Conservation (phyloP, 129 eudicot species). For the Tagetes patula region DNA sequence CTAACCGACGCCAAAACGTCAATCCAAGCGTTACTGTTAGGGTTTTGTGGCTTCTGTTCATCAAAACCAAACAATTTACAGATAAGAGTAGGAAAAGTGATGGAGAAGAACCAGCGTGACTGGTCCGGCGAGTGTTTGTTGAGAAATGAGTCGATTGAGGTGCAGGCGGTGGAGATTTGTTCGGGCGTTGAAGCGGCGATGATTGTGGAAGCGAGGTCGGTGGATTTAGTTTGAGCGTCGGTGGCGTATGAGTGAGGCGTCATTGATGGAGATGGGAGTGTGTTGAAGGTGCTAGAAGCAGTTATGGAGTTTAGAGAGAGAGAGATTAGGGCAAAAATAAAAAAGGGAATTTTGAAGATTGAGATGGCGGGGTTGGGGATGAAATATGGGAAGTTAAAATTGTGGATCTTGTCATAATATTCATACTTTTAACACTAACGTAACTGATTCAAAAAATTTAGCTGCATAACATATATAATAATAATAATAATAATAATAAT, state of each 20-base stretch:
- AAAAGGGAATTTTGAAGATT: slow-evolving; percentile 43
- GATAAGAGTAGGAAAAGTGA: slow-evolving; percentile 82
- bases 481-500: too few species aligned
- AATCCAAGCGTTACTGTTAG: slow-evolving; percentile 63
- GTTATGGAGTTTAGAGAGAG: slow-evolving; percentile 13
- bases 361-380: slow-evolving; percentile 40
- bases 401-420: slow-evolving; percentile 18
- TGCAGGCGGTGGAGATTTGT: slow-evolving; percentile 60
- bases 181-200: slow-evolving; percentile 57
- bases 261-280: slow-evolving; percentile 31
- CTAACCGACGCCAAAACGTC: slow-evolving; percentile 41
- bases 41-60: slow-evolving; percentile 41
- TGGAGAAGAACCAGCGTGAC: slow-evolving; percentile 80
- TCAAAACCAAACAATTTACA: slow-evolving; percentile 77
- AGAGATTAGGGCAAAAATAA: slow-evolving; percentile 31
- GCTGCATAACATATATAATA: too few species aligned
- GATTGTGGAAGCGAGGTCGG: slow-evolving; percentile 65
- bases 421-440: slow-evolving; percentile 2
- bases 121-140: slow-evolving; percentile 71
- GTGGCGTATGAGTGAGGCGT: slow-evolving; percentile 62
- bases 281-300: not conserved
- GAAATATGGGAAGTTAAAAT: slow-evolving; percentile 43
- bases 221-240: slow-evolving; percentile 68
- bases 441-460: not conserved
- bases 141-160: slow-evolving; percentile 61